These are phyloP conservation scores for Amanita molliuscula DNA, from an alignment of 768 basidiomycete species.

Conservation along the genomic window DNA sequence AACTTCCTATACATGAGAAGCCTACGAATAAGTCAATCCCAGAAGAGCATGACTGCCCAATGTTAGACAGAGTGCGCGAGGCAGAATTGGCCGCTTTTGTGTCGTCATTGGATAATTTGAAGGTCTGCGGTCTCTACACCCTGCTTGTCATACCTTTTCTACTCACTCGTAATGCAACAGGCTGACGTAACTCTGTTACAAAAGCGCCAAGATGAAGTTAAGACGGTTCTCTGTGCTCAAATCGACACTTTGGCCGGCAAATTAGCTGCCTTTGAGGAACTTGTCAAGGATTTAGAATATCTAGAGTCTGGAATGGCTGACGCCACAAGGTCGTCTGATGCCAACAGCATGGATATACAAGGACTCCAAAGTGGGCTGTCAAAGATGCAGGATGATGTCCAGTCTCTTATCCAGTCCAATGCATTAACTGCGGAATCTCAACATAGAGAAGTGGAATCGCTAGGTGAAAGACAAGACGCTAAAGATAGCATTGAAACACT, in stretches of 20 bases:
- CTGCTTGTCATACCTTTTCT: not conserved
- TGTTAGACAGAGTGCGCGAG: not conserved
- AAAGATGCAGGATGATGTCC: not conserved
- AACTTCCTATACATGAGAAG: not conserved
- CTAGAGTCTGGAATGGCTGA: not conserved
- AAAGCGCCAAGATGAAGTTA: not conserved
- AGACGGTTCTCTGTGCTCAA: not conserved
- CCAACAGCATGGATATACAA: not conserved
- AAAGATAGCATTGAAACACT: constrained; percentile 25
- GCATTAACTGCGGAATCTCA: not conserved
- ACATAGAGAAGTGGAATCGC: not conserved
- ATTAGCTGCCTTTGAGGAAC: not conserved
- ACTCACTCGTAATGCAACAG: not conserved
- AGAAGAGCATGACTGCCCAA: not conserved
- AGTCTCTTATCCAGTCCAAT: not conserved
- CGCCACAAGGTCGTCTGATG: not conserved
- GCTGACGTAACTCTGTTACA: constrained; percentile 1
- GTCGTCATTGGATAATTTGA: not conserved
- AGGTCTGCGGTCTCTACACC: not conserved
- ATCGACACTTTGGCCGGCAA: not conserved
- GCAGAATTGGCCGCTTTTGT: not conserved
- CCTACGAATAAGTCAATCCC: not conserved
- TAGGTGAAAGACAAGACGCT: constrained; percentile 16
- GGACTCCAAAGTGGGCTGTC: not conserved
- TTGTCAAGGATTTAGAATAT: not conserved